Percentiles rank a stretch among this genome's conserved stretches.
These are phyloP conservation scores for Hyaloperonospora arabidopsidis DNA, from an alignment of 352 stramenopile genomes.

Conservation along the genomic window DNA sequence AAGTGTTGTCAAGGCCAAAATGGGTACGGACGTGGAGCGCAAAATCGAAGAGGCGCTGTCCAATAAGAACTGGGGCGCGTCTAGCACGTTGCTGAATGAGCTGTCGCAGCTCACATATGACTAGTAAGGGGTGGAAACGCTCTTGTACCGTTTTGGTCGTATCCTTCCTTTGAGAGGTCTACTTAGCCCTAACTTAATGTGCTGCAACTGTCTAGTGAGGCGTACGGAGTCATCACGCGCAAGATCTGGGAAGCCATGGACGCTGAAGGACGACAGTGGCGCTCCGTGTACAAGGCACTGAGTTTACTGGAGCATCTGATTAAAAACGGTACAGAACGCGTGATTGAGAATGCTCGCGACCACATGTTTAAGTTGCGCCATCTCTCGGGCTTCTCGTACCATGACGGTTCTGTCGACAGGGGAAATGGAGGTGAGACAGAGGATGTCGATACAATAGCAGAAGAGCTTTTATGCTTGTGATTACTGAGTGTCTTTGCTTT, in stretches of 20 bases:
- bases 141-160: not conserved
- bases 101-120: slow-evolving; percentile 97
- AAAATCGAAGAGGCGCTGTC: slow-evolving; percentile 94
- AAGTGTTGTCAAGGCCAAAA: slow-evolving; percentile 79
- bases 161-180: too few species aligned
- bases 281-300: slow-evolving; percentile 94
- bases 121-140: slow-evolving; percentile 42
- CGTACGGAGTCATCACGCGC: slow-evolving; percentile 84
- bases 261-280: slow-evolving; percentile 88
- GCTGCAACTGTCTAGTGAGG: slow-evolving; percentile 44
- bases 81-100: slow-evolving; percentile 96
- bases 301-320: slow-evolving; percentile 96
- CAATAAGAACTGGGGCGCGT: slow-evolving; percentile 99
- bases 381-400: slow-evolving; percentile 85
- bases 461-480: slow-evolving; percentile 4
- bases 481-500: not conserved
- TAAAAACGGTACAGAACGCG: slow-evolving; percentile 96
- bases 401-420: slow-evolving; percentile 80
- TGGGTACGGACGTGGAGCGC: slow-evolving; percentile 79
- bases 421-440: slow-evolving; percentile 58
- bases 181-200: not conserved
- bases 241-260: slow-evolving; percentile 94
- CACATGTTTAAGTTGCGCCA: slow-evolving; percentile 90
- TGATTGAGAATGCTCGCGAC: slow-evolving; percentile 94
- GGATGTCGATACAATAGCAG: not conserved